Evolutionary conservation across 2,329 filamentous ascomycete species (phyloP).

Genomic region (Pseudopyrenochaeta lycopersici): DNA sequence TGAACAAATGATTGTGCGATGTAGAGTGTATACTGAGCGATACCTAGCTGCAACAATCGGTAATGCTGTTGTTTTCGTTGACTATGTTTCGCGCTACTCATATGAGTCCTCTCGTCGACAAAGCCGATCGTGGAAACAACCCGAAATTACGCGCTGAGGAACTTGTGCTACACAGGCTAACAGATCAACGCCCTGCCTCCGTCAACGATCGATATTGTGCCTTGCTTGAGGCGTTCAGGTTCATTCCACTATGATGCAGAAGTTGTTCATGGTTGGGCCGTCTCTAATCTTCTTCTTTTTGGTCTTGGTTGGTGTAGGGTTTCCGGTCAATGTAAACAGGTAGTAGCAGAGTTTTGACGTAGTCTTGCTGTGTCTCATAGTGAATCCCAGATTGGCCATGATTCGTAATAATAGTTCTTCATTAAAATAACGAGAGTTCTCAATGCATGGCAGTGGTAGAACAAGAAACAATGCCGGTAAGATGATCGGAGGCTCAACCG

Average conservation of each 20-base stretch:
- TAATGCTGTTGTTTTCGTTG: too few species aligned
- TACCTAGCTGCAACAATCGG: too few species aligned
- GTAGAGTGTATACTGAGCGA: too few species aligned
- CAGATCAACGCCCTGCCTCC: too few species aligned
- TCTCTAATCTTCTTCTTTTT: constrained; percentile 80
- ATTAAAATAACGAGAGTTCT: constrained; percentile 90
- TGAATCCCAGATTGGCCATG: constrained; percentile 80
- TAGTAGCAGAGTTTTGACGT: constrained; percentile 89
- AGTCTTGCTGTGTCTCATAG: constrained; percentile 70
- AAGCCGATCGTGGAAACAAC: too few species aligned
- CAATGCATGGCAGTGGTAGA: constrained; percentile 84
- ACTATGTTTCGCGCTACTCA: too few species aligned
- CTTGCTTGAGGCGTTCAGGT: not conserved
- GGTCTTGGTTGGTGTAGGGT: constrained; percentile 55
- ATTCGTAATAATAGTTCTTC: constrained; percentile 74
- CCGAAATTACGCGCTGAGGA: too few species aligned
- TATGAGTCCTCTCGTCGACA: too few species aligned
- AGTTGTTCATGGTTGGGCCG: constrained; percentile 85
- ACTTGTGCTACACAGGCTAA: too few species aligned
- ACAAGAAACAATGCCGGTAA: constrained; percentile 84
- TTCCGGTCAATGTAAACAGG: constrained; percentile 71
- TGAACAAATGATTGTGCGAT: too few species aligned
- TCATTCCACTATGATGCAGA: constrained; percentile 74
- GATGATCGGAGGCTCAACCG: constrained; percentile 7
- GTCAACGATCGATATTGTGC: not conserved